These are phyloP conservation scores for Helichrysum umbraculigerum DNA, from an alignment of 129 eudicot species.

Conservation along the genomic window DNA sequence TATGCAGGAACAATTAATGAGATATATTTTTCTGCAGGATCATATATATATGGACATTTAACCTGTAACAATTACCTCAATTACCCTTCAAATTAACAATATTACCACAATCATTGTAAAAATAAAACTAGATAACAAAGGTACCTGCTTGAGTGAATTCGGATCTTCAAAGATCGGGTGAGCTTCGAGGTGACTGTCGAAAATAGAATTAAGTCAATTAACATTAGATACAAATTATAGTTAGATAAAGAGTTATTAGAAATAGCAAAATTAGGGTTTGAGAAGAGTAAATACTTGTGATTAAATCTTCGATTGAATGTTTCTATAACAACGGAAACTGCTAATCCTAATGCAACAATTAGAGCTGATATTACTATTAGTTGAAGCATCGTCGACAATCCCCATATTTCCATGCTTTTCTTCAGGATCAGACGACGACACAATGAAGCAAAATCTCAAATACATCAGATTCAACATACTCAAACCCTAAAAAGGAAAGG, in stretches of 20 bases:
- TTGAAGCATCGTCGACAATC: constrained; percentile 48
- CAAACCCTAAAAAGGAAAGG: constrained; percentile 10
- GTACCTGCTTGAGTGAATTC: constrained; percentile 82
- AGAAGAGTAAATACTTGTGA: constrained; percentile 44
- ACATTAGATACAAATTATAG: neutral
- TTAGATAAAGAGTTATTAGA: neutral
- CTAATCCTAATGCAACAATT: constrained; percentile 38
- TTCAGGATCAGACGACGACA: constrained; percentile 28
- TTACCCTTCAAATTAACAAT: neutral
- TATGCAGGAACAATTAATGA: constrained; percentile 92
- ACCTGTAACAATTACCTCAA: constrained; percentile 48
- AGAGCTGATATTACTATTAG: constrained; percentile 38
- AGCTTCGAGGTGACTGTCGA: constrained; percentile 72
- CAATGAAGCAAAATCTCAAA: constrained; percentile 21
- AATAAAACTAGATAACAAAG: neutral
- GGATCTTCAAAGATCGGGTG: constrained; percentile 95
- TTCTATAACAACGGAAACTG: constrained; percentile 53
- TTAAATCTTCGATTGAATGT: constrained; percentile 63
- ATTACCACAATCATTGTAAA: neutral
- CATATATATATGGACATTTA: constrained; percentile 68
- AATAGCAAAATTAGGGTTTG: neutral
- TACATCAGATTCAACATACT: neutral
- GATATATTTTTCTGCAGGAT: constrained; percentile 85
- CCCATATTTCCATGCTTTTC: constrained; percentile 40
- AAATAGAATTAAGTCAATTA: constrained; percentile 5